phyloP scores from a whole-genome alignment of 2,329 filamentous ascomycete genomes.

The Penicillium sp. region DNA sequence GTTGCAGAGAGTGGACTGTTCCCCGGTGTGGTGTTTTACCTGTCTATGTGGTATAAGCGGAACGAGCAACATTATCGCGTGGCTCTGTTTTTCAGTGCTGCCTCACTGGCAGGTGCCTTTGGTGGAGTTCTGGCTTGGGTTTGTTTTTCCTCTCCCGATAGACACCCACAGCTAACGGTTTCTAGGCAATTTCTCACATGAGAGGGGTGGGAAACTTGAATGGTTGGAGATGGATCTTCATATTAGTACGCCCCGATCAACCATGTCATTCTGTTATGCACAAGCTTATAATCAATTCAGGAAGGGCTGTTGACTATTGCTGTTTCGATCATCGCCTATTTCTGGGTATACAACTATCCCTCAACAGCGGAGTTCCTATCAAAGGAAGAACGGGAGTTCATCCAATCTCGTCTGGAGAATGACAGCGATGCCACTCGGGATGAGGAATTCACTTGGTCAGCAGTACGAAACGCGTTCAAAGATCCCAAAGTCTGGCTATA shows the following conservation, averaged over 20 bases:
- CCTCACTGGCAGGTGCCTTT: conserved; percentile 59
- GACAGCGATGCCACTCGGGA: conserved; percentile 68
- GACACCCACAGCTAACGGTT: conserved; percentile 13
- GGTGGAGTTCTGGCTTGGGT: conserved; percentile 58
- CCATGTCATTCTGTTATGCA: neutral
- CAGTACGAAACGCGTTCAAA: conserved; percentile 60
- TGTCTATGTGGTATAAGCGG: conserved; percentile 61
- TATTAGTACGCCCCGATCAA: conserved; percentile 44
- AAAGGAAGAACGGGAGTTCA: conserved; percentile 54
- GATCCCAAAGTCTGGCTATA: conserved; percentile 44
- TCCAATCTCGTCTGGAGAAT: conserved; percentile 61
- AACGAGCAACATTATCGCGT: conserved; percentile 10
- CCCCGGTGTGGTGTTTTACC: conserved; percentile 56
- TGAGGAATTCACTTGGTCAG: conserved; percentile 66
- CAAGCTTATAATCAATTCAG: conserved; percentile 31
- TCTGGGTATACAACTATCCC: conserved; percentile 45
- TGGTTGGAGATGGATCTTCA: conserved; percentile 65
- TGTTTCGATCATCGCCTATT: conserved; percentile 36
- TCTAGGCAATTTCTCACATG: conserved; percentile 48
- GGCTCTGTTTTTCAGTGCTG: conserved; percentile 59
- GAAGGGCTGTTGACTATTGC: conserved; percentile 70
- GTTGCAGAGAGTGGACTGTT: conserved; percentile 54
- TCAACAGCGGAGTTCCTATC: conserved; percentile 42
- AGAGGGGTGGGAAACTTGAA: conserved; percentile 48
- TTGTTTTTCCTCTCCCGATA: neutral